phyloP scores from a whole-genome alignment of 208 protist genomes.

The Eutreptiella sp. region DNA sequence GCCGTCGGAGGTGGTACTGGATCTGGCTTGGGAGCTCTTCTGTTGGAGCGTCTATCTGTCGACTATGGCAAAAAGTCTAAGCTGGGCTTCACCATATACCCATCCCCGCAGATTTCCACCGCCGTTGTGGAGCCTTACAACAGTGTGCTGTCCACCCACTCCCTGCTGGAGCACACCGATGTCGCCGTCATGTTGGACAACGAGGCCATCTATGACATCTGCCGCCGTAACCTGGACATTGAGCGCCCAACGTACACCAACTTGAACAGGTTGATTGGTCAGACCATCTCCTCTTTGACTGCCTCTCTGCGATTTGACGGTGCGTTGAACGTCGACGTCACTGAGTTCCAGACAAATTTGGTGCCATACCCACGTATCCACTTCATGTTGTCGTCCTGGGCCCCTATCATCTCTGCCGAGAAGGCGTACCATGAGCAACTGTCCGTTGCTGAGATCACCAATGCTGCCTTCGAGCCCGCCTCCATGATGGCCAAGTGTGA shows the following conservation, averaged over 20 bases:
- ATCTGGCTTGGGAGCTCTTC: slow-evolving; percentile 91
- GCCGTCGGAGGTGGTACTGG: slow-evolving; percentile 97
- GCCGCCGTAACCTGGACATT: slow-evolving; percentile 80
- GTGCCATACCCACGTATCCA: slow-evolving; percentile 96
- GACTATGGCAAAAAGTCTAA: slow-evolving; percentile 98
- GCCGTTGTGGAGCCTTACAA: slow-evolving; percentile 97
- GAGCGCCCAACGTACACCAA: slow-evolving; percentile 90
- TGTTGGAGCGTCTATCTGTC: slow-evolving; percentile 91
- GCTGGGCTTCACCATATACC: slow-evolving; percentile 87
- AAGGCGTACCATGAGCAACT: slow-evolving; percentile 91
- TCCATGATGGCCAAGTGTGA: slow-evolving; percentile 91
- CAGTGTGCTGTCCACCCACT: slow-evolving; percentile 86
- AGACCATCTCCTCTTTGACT: slow-evolving; percentile 89
- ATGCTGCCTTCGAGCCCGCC: slow-evolving; percentile 82
- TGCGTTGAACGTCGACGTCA: slow-evolving; percentile 91
- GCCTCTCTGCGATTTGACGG: slow-evolving; percentile 90
- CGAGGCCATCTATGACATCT: slow-evolving; percentile 93
- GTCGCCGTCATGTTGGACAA: slow-evolving; percentile 90
- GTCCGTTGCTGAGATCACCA: slow-evolving; percentile 88
- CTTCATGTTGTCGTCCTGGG: slow-evolving; percentile 87
- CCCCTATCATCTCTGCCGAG: slow-evolving; percentile 82
- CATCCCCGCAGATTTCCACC: slow-evolving; percentile 88
- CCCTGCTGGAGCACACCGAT: slow-evolving; percentile 87
- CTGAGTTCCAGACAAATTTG: slow-evolving; percentile 94
- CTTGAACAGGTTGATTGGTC: slow-evolving; percentile 90